Conservation (phyloP, 2,329 filamentous ascomycete genomes). For the Aureobasidium sp. region DNA sequence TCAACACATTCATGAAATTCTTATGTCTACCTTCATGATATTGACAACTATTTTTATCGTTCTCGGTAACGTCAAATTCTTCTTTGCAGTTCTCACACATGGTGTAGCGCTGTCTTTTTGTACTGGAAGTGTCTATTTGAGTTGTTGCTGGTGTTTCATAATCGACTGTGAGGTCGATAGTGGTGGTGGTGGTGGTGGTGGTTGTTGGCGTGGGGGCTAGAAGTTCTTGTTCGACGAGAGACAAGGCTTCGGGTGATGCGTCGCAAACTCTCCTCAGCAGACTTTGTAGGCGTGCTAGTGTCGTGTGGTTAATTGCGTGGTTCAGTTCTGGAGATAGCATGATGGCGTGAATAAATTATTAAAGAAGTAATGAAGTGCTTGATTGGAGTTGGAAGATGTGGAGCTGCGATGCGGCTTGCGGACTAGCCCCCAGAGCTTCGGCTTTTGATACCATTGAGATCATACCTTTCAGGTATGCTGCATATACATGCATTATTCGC, state of each 20-base stretch:
- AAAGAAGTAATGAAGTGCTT: neutral
- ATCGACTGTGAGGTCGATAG: neutral
- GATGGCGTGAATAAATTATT: no score
- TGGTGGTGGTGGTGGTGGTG: neutral
- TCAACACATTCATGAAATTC: neutral
- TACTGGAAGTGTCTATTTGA: neutral
- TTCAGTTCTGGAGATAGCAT: neutral
- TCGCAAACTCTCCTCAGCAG: neutral
- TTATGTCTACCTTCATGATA: slow-evolving; percentile 17
- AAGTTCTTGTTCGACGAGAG: neutral
- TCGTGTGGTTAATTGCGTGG: neutral
- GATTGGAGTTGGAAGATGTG: no score
- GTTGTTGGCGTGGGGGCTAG: neutral
- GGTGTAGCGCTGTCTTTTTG: neutral
- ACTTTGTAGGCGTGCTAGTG: neutral
- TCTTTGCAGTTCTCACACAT: slow-evolving; percentile 22
- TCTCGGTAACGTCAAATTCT: slow-evolving; percentile 22
- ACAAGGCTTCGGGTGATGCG: neutral
- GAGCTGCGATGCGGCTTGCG: no score
- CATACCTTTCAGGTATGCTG: no score
- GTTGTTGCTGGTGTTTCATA: neutral
- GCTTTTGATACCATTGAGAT: no score
- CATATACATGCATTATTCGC: no score
- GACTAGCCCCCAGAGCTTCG: no score
- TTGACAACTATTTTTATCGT: slow-evolving; percentile 18